Evolutionary conservation across 257 asterid species (phyloP).

Genomic region (Petunia axillaris): DNA sequence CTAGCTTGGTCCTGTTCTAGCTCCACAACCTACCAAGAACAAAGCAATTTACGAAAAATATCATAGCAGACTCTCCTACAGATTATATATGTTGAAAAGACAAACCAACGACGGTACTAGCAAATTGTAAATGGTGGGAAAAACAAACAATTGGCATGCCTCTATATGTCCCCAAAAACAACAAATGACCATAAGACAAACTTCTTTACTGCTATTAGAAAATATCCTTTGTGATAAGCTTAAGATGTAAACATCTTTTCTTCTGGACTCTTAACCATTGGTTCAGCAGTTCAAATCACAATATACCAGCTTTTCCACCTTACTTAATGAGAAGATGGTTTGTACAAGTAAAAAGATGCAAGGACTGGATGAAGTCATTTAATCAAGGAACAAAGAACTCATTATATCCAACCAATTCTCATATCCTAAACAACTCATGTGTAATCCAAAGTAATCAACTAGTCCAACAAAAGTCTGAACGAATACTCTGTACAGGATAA

Average conservation of each 20-base stretch:
- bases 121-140: not conserved
- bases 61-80: not conserved
- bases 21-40: not conserved
- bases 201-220: not conserved
- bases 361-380: not conserved
- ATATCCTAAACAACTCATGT: no score
- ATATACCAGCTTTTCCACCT: not conserved
- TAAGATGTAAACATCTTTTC: not conserved
- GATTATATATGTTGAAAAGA: not conserved
- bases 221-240: no score
- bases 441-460: no score
- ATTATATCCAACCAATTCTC: no score
- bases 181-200: not conserved
- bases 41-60: not conserved
- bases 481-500: no score
- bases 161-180: not conserved
- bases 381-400: not conserved
- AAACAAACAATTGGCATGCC: not conserved
- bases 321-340: not conserved
- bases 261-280: not conserved
- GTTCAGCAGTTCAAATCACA: not conserved
- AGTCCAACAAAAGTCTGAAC: no score
- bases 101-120: not conserved
- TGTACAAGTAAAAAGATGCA: not conserved
- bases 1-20: not conserved